phyloP scores from a whole-genome alignment of 495 filamentous ascomycete genomes.

The Podospora fimiseda region DNA sequence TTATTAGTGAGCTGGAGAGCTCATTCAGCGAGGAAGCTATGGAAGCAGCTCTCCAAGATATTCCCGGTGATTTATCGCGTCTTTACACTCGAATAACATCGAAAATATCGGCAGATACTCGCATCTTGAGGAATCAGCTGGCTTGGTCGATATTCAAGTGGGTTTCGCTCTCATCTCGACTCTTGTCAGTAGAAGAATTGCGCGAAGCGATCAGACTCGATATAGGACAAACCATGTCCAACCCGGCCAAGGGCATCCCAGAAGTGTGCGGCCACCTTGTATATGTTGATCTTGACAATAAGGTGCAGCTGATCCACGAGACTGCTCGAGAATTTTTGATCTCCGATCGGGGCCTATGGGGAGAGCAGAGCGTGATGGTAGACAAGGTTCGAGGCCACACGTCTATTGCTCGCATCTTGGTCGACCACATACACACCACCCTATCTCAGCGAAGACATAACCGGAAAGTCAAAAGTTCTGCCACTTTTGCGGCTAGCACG shows the following conservation, averaged over 20 bases:
- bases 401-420: conserved; percentile 13
- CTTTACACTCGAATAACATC: conserved; percentile 24
- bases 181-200: conserved; percentile 24
- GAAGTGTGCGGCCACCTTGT: conserved; percentile 27
- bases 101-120: conserved; percentile 16
- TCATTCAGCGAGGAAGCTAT: conserved; percentile 25
- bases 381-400: conserved; percentile 17
- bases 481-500: too few relatives aligned
- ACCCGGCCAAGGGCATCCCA: conserved; percentile 21
- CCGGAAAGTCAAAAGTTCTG: too few relatives aligned
- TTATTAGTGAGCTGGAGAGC: conserved; percentile 24
- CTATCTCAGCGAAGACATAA: conserved; percentile 3
- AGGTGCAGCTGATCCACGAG: conserved; percentile 27
- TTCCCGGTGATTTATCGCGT: conserved; percentile 17
- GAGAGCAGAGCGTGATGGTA: conserved; percentile 12
- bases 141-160: conserved; percentile 26
- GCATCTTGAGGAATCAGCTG: conserved; percentile 13
- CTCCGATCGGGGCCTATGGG: conserved; percentile 2
- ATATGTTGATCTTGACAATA: conserved; percentile 17
- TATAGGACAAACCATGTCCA: conserved; percentile 21
- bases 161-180: conserved; percentile 20
- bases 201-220: conserved; percentile 24
- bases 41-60: conserved; percentile 19
- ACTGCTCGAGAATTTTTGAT: conserved; percentile 31
- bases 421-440: conserved; percentile 15